Evolutionary conservation across 352 stramenopile species (phyloP).

Genomic region (Globisporangium barbulae): DNA sequence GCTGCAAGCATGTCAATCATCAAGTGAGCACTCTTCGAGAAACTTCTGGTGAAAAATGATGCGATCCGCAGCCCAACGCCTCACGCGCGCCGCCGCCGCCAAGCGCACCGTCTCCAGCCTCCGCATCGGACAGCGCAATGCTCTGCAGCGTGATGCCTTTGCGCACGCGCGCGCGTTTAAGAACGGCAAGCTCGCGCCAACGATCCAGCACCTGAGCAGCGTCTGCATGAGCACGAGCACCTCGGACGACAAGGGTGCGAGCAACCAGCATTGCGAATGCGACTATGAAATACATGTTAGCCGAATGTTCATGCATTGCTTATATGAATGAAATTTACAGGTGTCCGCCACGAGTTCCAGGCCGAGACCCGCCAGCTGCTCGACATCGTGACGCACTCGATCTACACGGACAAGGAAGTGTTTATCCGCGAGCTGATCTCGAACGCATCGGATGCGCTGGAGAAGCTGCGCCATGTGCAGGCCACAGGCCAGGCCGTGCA

Average conservation of each 20-base stretch:
- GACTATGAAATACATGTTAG: not conserved
- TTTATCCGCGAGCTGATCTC: conserved; percentile 99
- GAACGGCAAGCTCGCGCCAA: conserved; percentile 26
- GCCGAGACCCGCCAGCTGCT: conserved; percentile 94
- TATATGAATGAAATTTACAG: conserved; percentile 13
- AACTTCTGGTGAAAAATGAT: conserved; percentile 42
- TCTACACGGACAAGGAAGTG: conserved; percentile 99
- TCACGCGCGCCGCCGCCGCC: conserved; percentile 30
- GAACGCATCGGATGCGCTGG: conserved; percentile 98
- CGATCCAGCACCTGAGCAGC: conserved; percentile 33
- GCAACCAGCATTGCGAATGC: not conserved
- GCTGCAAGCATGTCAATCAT: conserved; percentile 1
- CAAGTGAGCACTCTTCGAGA: conserved; percentile 23
- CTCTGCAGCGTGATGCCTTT: conserved; percentile 6
- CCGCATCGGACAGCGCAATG: conserved; percentile 15
- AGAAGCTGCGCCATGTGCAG: conserved; percentile 97
- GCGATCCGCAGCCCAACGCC: conserved; percentile 38
- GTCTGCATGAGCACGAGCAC: conserved; percentile 36
- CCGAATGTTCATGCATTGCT: not conserved
- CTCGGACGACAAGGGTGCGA: conserved; percentile 35
- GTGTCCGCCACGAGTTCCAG: conserved; percentile 90
- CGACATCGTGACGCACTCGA: conserved; percentile 98
- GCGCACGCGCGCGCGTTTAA: conserved; percentile 17
- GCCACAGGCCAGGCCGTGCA: conserved; percentile 66
- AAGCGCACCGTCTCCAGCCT: conserved; percentile 13